phyloP scores from a whole-genome alignment of 1,284 basidiomycete species.

The Naganishia cerealis region DNA sequence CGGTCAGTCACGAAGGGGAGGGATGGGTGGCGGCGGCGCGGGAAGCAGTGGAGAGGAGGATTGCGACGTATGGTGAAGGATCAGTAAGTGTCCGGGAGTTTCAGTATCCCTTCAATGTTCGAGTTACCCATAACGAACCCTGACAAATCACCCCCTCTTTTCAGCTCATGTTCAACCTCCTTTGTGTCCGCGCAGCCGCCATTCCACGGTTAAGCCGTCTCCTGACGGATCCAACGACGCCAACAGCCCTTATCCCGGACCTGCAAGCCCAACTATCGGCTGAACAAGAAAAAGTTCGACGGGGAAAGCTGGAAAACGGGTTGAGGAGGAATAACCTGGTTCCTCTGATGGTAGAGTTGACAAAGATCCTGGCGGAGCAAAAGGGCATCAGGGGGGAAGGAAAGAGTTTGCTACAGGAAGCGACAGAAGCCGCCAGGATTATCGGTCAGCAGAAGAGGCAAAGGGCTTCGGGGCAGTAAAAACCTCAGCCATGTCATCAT shows the following conservation, averaged over 20 bases:
- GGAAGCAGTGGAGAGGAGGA: slow-evolving; percentile 78
- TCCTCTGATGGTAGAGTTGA: slow-evolving; percentile 42
- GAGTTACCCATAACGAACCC: not conserved
- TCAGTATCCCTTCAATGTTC: not conserved
- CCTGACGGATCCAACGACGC: slow-evolving; percentile 56
- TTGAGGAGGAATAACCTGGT: slow-evolving; percentile 60
- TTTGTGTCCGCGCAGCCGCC: slow-evolving; percentile 78
- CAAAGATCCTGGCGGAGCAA: slow-evolving; percentile 47
- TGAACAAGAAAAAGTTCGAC: slow-evolving; percentile 72
- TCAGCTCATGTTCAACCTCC: slow-evolving; percentile 85
- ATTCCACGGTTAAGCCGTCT: slow-evolving; percentile 67
- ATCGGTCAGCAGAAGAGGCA: slow-evolving; percentile 58
- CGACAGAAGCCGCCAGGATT: slow-evolving; percentile 63
- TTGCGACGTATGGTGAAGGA: slow-evolving; percentile 79
- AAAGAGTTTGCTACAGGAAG: slow-evolving; percentile 30
- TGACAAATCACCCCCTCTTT: slow-evolving; percentile 18
- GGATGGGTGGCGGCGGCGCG: slow-evolving; percentile 79
- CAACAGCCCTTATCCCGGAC: slow-evolving; percentile 57
- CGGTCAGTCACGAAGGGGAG: slow-evolving; percentile 63
- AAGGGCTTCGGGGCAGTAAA: slow-evolving; percentile 57
- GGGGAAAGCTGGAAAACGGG: slow-evolving; percentile 62
- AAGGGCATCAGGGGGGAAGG: slow-evolving; percentile 39
- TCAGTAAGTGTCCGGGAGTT: slow-evolving; percentile 62
- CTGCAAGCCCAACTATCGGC: slow-evolving; percentile 66
- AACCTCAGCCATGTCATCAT: too few species aligned